These are phyloP conservation scores for Podospora fimiseda DNA, from an alignment of 495 filamentous ascomycete genomes.

Conservation along the genomic window DNA sequence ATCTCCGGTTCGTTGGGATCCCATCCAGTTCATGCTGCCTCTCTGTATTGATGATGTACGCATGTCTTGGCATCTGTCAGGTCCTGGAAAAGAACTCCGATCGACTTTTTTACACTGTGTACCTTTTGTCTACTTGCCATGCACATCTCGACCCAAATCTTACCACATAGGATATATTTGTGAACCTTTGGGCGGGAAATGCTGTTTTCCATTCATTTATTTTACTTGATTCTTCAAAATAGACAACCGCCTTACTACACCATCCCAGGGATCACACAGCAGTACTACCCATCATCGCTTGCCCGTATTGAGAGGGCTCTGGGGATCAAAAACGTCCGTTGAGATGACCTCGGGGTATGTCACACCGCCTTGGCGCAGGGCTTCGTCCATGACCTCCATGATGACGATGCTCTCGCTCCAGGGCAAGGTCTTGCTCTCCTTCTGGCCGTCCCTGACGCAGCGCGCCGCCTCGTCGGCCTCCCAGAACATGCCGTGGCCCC, in stretches of 20 bases:
- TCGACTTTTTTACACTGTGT: no score
- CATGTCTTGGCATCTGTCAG: neutral
- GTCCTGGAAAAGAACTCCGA: neutral
- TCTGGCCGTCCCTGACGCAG: slow-evolving; percentile 74
- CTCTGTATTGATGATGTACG: neutral
- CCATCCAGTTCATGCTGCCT: neutral
- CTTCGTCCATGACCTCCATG: slow-evolving; percentile 93
- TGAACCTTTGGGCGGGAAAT: no score
- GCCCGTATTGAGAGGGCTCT: slow-evolving; percentile 47
- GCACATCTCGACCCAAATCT: no score
- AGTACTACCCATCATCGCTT: slow-evolving; percentile 16
- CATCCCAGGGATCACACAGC: neutral
- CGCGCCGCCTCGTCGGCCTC: slow-evolving; percentile 87
- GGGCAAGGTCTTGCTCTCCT: slow-evolving; percentile 65
- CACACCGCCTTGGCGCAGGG: slow-evolving; percentile 68
- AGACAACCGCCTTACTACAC: neutral
- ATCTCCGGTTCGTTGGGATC: neutral
- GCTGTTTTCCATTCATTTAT: no score
- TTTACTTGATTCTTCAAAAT: no score
- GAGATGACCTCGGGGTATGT: slow-evolving; percentile 78
- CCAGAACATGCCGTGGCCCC: slow-evolving; percentile 87
- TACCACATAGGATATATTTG: no score
- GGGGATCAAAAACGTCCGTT: slow-evolving; percentile 59
- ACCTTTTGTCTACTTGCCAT: no score
- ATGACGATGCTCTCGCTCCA: slow-evolving; percentile 84